Percentiles rank a stretch among this genome's conserved stretches.
phyloP scores from a whole-genome alignment of 306 rosid genomes.

The Alnus glutinosa region DNA sequence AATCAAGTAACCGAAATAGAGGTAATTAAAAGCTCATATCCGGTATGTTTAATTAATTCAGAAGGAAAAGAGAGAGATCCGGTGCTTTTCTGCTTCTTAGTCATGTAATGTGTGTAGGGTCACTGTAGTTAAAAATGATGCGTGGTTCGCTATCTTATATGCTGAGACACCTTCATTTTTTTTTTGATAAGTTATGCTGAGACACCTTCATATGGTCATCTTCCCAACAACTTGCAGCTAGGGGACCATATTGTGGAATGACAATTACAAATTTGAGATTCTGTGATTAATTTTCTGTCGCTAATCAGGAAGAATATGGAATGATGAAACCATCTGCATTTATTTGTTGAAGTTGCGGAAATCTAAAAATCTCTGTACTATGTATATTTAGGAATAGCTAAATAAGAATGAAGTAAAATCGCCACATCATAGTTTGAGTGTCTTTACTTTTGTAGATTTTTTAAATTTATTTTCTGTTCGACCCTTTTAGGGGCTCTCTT shows the following conservation, averaged over 20 bases:
- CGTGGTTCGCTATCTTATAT: slow-evolving; percentile 5
- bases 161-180: not conserved
- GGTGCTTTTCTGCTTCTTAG: slow-evolving; percentile 18
- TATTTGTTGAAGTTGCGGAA: not conserved
- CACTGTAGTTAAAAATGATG: not conserved
- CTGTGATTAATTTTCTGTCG: not conserved
- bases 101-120: slow-evolving; percentile 13
- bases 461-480: too few relatives aligned
- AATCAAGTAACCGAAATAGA: slow-evolving; percentile 52
- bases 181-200: too few relatives aligned
- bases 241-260: slow-evolving; percentile 4
- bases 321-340: not conserved
- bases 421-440: too few relatives aligned
- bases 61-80: not conserved
- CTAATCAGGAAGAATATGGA: slow-evolving; percentile 4
- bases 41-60: not conserved
- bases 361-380: not conserved
- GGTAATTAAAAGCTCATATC: slow-evolving; percentile 42
- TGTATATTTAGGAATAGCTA: not conserved
- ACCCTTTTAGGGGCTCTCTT: too few relatives aligned
- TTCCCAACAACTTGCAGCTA: slow-evolving; percentile 4
- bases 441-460: too few relatives aligned
- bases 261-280: not conserved
- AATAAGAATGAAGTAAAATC: not conserved
- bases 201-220: not conserved